These are phyloP conservation scores for Cutaneotrichosporon sp. DNA, from an alignment of 1,284 basidiomycete genomes.

Conservation along the genomic window DNA sequence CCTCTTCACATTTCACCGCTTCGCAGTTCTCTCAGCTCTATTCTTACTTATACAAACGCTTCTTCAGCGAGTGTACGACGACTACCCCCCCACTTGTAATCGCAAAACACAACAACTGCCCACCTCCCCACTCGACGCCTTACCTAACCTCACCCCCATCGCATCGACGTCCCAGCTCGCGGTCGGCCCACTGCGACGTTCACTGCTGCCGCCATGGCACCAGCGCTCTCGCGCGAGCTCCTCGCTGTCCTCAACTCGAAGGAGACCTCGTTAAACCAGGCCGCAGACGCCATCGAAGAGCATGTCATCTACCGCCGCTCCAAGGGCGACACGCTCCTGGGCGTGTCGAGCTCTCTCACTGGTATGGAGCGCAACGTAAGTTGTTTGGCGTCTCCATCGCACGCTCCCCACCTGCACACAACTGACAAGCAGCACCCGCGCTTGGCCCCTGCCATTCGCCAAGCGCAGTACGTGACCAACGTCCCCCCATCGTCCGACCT, in stretches of 20 bases:
- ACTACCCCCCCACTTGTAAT: no score
- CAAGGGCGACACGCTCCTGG: constrained; percentile 42
- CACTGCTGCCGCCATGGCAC: constrained; percentile 4
- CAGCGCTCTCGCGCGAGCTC: constrained; percentile 10
- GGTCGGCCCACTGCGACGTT: not conserved
- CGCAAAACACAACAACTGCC: no score
- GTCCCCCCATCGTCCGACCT: constrained; percentile 43
- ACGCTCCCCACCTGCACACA: not conserved
- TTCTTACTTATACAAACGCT: no score
- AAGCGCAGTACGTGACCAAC: constrained; percentile 42
- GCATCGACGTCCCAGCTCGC: not conserved
- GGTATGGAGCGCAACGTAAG: constrained; percentile 39
- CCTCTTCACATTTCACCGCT: no score
- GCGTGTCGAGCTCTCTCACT: constrained; percentile 35
- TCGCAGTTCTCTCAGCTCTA: no score
- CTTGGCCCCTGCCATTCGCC: constrained; percentile 34
- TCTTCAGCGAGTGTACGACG: no score
- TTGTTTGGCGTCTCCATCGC: no score
- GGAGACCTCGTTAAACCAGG: constrained; percentile 12
- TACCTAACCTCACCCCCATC: not conserved
- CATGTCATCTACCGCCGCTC: constrained; percentile 35
- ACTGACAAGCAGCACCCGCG: constrained; percentile 23
- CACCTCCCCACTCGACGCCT: no score
- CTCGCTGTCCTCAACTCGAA: constrained; percentile 5
- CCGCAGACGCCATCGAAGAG: constrained; percentile 38